These are phyloP conservation scores for Hypoxylon sp. DNA, from an alignment of 2,329 filamentous ascomycete genomes.

Conservation along the genomic window DNA sequence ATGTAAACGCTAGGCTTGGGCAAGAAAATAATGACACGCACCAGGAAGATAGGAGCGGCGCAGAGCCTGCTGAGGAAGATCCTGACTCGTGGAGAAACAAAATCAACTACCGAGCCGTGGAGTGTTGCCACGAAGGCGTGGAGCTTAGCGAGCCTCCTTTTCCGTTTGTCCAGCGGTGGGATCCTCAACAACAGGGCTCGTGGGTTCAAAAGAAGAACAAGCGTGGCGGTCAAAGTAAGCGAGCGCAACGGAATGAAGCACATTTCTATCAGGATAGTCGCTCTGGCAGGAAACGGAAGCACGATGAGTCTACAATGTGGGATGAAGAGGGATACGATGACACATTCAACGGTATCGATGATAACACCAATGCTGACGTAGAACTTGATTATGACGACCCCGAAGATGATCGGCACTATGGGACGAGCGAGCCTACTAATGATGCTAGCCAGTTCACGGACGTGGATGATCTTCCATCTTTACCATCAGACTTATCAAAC, in stretches of 20 bases:
- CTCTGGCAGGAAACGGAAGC: slow-evolving; percentile 66
- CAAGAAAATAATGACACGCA: slow-evolving; percentile 45
- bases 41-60: slow-evolving; percentile 38
- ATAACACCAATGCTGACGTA: slow-evolving; percentile 51
- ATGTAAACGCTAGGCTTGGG: slow-evolving; percentile 56
- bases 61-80: slow-evolving; percentile 59
- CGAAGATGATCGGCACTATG: slow-evolving; percentile 53
- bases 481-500: slow-evolving; percentile 70
- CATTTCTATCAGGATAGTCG: slow-evolving; percentile 58
- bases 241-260: slow-evolving; percentile 59
- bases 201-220: slow-evolving; percentile 60
- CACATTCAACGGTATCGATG: slow-evolving; percentile 55
- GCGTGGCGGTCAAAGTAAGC: slow-evolving; percentile 65
- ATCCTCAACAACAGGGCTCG: slow-evolving; percentile 75
- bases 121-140: slow-evolving; percentile 81
- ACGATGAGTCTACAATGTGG: slow-evolving; percentile 58
- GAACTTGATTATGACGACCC: slow-evolving; percentile 62
- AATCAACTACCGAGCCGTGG: slow-evolving; percentile 83
- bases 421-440: slow-evolving; percentile 42
- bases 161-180: slow-evolving; percentile 92
- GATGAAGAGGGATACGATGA: slow-evolving; percentile 51
- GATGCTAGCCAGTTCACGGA: slow-evolving; percentile 63
- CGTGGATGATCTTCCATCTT: slow-evolving; percentile 72
- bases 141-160: slow-evolving; percentile 84
- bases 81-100: slow-evolving; percentile 79